Evolutionary conservation across 2,329 filamentous ascomycete species (phyloP), one percentile per base, ranked within the genome.

Genomic region (Hymenoscyphus fructigenus): DNA sequence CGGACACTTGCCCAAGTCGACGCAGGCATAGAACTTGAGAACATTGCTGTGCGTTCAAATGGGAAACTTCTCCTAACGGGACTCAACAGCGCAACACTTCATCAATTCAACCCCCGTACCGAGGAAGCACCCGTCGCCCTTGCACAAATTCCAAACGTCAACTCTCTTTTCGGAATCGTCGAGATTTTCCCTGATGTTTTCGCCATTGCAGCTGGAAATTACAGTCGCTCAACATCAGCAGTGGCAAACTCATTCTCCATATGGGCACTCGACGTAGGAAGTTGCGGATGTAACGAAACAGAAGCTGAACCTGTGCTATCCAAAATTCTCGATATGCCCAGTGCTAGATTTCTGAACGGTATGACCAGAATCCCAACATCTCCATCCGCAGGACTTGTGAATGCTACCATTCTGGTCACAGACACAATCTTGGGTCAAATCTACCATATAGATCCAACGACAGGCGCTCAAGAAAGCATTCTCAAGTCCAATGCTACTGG

Each of bases 21-120:
- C n/a, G 38, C 38, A 20, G 38, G 38, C 38, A 64, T 60, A 14
- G 66, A 63, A 20, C 57, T 71, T n/a, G 68, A 69, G 32, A 66
- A 69, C 26, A 64, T 70, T 47, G 67, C 67, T 20, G 53, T 81
- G 79, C 58, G 80, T 80, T 55, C 78, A 79, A 57, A 85, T 86
- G 74, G 82, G 85, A 72, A 81, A 82, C 70, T 83, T 83, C 55
- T 71, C 29, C n/a, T 76, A 28, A 78, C 76, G 1, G 70, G 73
- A 47, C 68, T 76, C 26, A 74, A 70, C 9, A 62, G 75, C 44
- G 57, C 65, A 28, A 65, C 58, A 28, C 65, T 70, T 23, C 63
- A 62, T 56, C 56, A 53, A 20, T 72, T 74, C 62, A 66, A 70
- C 34, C 75, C 75, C 0, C 59, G 34, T 2, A 57, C 66, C 3